phyloP scores from a whole-genome alignment of 169 alveolate species.

The Cardiosporidium cionae region DNA sequence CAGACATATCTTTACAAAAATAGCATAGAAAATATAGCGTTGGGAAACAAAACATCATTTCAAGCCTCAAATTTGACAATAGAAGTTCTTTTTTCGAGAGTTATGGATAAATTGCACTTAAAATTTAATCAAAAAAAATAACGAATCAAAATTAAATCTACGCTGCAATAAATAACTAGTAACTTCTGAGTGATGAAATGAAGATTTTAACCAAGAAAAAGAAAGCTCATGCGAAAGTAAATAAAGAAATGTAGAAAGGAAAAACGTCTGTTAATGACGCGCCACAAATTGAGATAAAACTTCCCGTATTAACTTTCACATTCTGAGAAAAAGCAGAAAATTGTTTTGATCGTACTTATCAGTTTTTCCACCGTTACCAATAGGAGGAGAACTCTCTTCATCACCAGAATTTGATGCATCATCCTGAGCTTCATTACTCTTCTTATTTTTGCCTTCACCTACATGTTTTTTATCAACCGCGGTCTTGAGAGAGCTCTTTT shows the following conservation, averaged over 20 bases:
- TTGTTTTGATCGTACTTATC: conserved; percentile 89
- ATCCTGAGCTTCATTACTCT: conserved; percentile 2
- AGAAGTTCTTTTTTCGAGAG: too few relatives aligned
- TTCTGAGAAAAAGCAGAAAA: conserved; percentile 60
- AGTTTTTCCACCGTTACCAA: conserved; percentile 74
- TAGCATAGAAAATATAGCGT: background rate
- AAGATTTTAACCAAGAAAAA: background rate
- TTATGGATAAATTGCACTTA: too few relatives aligned
- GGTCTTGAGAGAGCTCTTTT: too few relatives aligned
- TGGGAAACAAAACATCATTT: background rate
- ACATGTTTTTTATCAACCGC: too few relatives aligned
- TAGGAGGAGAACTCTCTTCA: conserved; percentile 55
- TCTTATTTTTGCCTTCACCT: too few relatives aligned
- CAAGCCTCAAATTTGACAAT: background rate
- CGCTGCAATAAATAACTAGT: too few relatives aligned
- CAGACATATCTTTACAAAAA: conserved; percentile 21
- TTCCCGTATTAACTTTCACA: conserved; percentile 34
- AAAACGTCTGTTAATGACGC: background rate
- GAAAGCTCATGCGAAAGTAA: background rate
- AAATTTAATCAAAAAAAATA: too few relatives aligned
- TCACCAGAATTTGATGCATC: conserved; percentile 25
- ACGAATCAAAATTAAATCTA: too few relatives aligned
- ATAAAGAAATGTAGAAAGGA: background rate
- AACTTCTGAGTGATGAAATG: background rate
- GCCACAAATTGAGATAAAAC: background rate